Conservation (phyloP, 2,329 filamentous ascomycete species). For the Biscogniauxia mediterranea region DNA sequence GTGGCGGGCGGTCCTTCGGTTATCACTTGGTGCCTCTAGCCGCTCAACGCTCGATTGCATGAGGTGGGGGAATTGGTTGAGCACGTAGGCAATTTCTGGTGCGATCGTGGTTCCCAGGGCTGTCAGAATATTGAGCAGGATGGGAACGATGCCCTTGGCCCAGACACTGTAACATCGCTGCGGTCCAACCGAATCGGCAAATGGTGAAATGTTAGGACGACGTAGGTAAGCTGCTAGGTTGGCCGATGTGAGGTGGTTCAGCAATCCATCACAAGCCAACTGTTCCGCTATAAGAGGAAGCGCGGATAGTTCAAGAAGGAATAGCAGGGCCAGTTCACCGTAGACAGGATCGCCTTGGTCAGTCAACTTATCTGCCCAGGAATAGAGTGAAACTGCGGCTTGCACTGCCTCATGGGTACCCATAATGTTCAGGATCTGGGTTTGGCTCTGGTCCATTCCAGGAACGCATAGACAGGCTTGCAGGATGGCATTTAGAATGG, state of each 20-base stretch:
- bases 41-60: slow-evolving; percentile 69
- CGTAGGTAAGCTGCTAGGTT: slow-evolving; percentile 78
- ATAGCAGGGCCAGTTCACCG: slow-evolving; percentile 85
- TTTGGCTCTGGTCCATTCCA: slow-evolving; percentile 68
- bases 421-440: slow-evolving; percentile 69
- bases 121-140: slow-evolving; percentile 84
- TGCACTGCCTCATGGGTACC: slow-evolving; percentile 71
- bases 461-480: slow-evolving; percentile 81
- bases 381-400: slow-evolving; percentile 83
- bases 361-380: slow-evolving; percentile 84
- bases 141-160: slow-evolving; percentile 81
- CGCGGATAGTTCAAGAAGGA: slow-evolving; percentile 83
- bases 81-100: slow-evolving; percentile 78
- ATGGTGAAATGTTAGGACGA: slow-evolving; percentile 69
- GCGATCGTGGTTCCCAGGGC: slow-evolving; percentile 79
- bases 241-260: slow-evolving; percentile 76
- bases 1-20: slow-evolving; percentile 52
- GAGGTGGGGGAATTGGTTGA: slow-evolving; percentile 85
- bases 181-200: slow-evolving; percentile 66
- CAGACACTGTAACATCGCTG: slow-evolving; percentile 85
- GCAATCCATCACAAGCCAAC: slow-evolving; percentile 80
- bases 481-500: slow-evolving; percentile 81
- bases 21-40: slow-evolving; percentile 62
- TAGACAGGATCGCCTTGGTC: slow-evolving; percentile 83
- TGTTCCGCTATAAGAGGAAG: slow-evolving; percentile 82